Base-by-base conservation (phyloP, 2,329 filamentous ascomycete genomes). In the Achaetomium macrosporum region DNA sequence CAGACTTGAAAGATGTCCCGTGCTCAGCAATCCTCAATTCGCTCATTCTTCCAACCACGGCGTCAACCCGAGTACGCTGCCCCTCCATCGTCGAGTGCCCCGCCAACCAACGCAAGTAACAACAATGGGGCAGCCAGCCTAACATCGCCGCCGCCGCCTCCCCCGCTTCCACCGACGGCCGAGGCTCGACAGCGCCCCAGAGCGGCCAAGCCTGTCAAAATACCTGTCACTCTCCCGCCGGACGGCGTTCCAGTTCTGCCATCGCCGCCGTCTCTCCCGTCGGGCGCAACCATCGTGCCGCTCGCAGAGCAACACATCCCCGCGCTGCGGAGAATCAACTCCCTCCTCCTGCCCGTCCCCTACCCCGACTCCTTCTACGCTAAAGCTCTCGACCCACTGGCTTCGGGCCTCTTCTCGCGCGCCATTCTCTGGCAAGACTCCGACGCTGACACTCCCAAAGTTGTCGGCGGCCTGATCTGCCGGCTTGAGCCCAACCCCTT, bases 321-420 rank as follows among this genome's bases (percentile, higher is more conserved):
- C 52, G 74, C 79, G 42, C 73, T 87, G 6, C 80, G 79, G 37
- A 78, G 82, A 61, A 83, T 87, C 67, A 85, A 84, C 67, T 71
- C 79, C 42, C 76, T 86, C 47, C 76, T 86, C 48, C 78, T 87
- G 1, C 81, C 79, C 46, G 79, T 86, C 54, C 71, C 73, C 65
- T 87, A 86, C 65, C 76, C 80, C 3, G 82, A 85, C 64, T 73
- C 73, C 44, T 86, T 86, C 70, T 87, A 85, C 73, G 68, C 73
- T 48, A 72, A 71, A 36, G 74, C 80, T 50, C 68, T 77, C 53
- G 72, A 81, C 56, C 74, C 77, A 11, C 63, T 72, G 16, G 68
- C 70, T 19, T 75, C 74, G 13, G 74, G 72, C 36, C 76, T 75
- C 61, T 79, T 81, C 71, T 83, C 79, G 53, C 81, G 82, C 57